Evolutionary conservation across 768 basidiomycete species (phyloP), one percentile per base, ranked within the genome.

Genomic region (Kwoniella europaea): DNA sequence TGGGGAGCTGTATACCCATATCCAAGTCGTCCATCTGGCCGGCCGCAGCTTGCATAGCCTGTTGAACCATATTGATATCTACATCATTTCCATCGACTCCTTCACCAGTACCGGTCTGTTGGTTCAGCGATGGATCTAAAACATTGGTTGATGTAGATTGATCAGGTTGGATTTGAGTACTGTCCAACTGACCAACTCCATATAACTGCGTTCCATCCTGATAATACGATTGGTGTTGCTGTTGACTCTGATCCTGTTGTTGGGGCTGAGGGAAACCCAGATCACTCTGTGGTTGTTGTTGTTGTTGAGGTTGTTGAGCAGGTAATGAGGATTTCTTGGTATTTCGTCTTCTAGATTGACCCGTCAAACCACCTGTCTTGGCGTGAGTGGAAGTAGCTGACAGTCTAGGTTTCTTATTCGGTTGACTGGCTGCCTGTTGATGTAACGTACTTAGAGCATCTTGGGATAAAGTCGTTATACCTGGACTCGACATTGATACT

Each of bases 11-110:
- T 13, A 80, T 77, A 10, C 79, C 79, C 76, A 80, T 80, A 6
- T 80, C 79, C 55, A 80, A 60, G 46, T 80, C 79, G 61, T 80
- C 79, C 67, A 80, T 80, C 55, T 77, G 74, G 3, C 74, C 74
- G 4, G 65, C 73, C 18, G 78, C 78, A 42, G 78, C 76, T 44
- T 76, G 71, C 71, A 78, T 78, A n/a, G 79, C 79, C 62, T 77
- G 77, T 53, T 78, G 77, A 9, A 78, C 77, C 74, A 78, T 77
- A 57, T 76, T 72, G 41, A 78, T 80, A 50, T 80, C 76, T 13
- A 78, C 71, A 43, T 64, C 22, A 35, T 58, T 58, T 12, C 29
- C 24, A 35, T 58, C 24, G 24, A 35, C 35, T 7, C 24, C 24
- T 15, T 58, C 24, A 27, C 24, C 24, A 15, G 42, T 22, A n/a